Percentiles rank a stretch among this genome's conserved stretches.
These are phyloP conservation scores for Coemansia sp. DNA, from an alignment of 192 early-diverging fungal species.

Conservation along the genomic window DNA sequence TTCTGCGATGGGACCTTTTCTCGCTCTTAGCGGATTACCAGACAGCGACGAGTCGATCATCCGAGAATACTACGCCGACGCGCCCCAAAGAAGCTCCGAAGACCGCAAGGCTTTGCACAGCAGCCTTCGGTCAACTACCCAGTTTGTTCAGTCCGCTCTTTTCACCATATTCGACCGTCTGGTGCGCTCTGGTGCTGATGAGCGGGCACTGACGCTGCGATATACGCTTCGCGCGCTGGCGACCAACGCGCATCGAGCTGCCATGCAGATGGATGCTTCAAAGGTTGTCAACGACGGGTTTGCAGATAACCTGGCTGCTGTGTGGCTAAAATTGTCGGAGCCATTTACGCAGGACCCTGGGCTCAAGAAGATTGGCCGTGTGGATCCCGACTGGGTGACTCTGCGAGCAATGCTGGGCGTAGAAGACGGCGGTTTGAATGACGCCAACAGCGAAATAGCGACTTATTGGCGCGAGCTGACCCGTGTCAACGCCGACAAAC, in stretches of 20 bases:
- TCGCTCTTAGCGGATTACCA: slow-evolving; percentile 45
- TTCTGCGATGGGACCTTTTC: slow-evolving; percentile 38
- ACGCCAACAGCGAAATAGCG: slow-evolving; percentile 30
- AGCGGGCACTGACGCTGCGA: slow-evolving; percentile 61
- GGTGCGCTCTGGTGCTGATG: slow-evolving; percentile 62
- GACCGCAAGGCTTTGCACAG: slow-evolving; percentile 59
- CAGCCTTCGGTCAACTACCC: slow-evolving; percentile 62
- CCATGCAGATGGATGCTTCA: slow-evolving; percentile 76
- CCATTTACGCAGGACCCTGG: slow-evolving; percentile 78
- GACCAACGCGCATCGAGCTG: slow-evolving; percentile 69
- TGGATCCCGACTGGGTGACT: slow-evolving; percentile 74
- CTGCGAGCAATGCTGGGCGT: slow-evolving; percentile 61
- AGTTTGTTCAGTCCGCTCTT: slow-evolving; percentile 57
- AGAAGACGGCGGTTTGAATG: slow-evolving; percentile 23
- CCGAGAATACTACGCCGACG: slow-evolving; percentile 46
- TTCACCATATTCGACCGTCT: slow-evolving; percentile 61
- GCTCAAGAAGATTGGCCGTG: slow-evolving; percentile 72
- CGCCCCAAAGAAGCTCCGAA: slow-evolving; percentile 54
- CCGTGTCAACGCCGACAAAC: slow-evolving; percentile 74
- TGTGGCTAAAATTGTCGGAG: slow-evolving; percentile 71
- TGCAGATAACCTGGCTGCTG: slow-evolving; percentile 70
- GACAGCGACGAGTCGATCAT: slow-evolving; percentile 29
- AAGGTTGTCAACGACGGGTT: slow-evolving; percentile 85
- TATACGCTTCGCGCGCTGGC: slow-evolving; percentile 67
- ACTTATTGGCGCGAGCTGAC: slow-evolving; percentile 68